These are phyloP conservation scores for Clonostachys rosea DNA, from an alignment of 2,329 filamentous ascomycete species.

Conservation along the genomic window DNA sequence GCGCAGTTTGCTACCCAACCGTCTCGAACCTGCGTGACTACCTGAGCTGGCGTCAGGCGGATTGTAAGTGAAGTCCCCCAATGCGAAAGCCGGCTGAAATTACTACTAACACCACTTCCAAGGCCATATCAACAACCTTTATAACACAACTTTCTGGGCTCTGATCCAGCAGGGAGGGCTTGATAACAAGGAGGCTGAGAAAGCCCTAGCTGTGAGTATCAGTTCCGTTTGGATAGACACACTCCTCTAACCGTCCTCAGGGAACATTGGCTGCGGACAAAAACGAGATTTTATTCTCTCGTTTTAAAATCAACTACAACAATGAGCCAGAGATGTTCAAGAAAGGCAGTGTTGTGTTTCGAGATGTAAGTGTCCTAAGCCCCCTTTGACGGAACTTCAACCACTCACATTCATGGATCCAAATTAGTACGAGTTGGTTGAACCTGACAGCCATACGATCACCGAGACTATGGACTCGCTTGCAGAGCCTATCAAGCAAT, in stretches of 20 bases:
- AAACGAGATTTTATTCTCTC: constrained; percentile 89
- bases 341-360: constrained; percentile 87
- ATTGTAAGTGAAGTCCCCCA: constrained; percentile 57
- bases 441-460: constrained; percentile 44
- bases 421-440: constrained; percentile 64
- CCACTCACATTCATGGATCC: neutral
- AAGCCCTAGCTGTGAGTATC: constrained; percentile 63
- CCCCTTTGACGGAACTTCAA: constrained; percentile 10
- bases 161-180: constrained; percentile 76
- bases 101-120: neutral
- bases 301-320: constrained; percentile 95
- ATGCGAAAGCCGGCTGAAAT: too few species aligned
- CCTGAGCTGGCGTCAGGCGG: constrained; percentile 93
- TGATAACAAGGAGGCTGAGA: constrained; percentile 74
- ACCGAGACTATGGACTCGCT: constrained; percentile 39
- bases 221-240: neutral
- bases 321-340: constrained; percentile 89
- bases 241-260: constrained; percentile 29
- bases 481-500: constrained; percentile 52
- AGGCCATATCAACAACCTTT: constrained; percentile 98
- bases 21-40: constrained; percentile 84
- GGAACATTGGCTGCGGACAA: constrained; percentile 85
- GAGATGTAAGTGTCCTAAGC: constrained; percentile 54
- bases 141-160: constrained; percentile 95
- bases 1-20: constrained; percentile 85